These are phyloP conservation scores for Turnera subulata DNA, from an alignment of 345 rosid species.

Conservation along the genomic window DNA sequence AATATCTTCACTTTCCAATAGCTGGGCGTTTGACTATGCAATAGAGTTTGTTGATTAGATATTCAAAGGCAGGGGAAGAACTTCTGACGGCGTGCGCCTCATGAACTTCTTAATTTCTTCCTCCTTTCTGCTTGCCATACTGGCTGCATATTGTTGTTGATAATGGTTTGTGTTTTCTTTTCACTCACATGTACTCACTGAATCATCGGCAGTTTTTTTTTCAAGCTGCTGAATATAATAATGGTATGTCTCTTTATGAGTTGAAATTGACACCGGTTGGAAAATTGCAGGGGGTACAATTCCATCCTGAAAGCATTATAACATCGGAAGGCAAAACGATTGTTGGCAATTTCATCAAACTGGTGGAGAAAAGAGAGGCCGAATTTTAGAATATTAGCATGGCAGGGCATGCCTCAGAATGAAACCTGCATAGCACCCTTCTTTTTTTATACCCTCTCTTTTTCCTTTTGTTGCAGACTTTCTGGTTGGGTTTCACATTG, in stretches of 20 bases:
- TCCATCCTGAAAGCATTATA: slow-evolving; percentile 97
- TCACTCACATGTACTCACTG: background rate
- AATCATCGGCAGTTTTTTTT: background rate
- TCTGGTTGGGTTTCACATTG: background rate
- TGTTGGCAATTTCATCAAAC: slow-evolving; percentile 61
- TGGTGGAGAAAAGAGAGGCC: slow-evolving; percentile 21
- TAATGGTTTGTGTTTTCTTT: background rate
- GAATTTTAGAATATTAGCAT: slow-evolving; percentile 7
- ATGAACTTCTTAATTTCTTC: too few species aligned
- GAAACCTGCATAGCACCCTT: background rate
- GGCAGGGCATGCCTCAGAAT: background rate
- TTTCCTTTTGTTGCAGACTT: too few species aligned
- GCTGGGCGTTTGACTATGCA: too few species aligned
- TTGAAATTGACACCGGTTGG: background rate
- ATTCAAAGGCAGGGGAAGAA: too few species aligned
- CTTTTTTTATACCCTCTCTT: too few species aligned
- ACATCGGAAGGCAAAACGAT: slow-evolving; percentile 69
- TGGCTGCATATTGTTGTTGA: too few species aligned
- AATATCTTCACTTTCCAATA: too few species aligned
- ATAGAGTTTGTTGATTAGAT: too few species aligned
- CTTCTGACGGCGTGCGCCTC: too few species aligned
- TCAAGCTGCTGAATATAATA: background rate
- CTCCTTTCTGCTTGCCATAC: too few species aligned
- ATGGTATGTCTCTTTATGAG: too few species aligned
- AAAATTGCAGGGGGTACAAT: slow-evolving; percentile 77